These are phyloP conservation scores for Beauveria brongniartii DNA, from an alignment of 2,329 filamentous ascomycete species.

Conservation along the genomic window DNA sequence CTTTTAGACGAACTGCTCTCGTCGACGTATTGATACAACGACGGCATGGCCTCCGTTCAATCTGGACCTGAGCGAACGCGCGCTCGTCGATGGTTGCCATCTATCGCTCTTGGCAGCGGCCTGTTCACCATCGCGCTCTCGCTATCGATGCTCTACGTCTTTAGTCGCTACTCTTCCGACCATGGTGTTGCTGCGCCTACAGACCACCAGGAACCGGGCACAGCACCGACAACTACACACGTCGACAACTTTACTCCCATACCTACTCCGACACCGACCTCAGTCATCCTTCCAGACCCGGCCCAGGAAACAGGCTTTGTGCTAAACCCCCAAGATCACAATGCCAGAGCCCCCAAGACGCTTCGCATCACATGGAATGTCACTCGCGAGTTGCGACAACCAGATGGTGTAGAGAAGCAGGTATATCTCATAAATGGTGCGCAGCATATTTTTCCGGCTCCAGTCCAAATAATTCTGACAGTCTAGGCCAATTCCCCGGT, in stretches of 20 bases:
- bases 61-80: background rate
- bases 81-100: background rate
- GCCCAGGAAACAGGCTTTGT: constrained; percentile 10
- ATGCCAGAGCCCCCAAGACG: constrained; percentile 25
- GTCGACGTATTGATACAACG: background rate
- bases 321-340: constrained; percentile 35
- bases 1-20: background rate
- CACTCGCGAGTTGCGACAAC: constrained; percentile 27
- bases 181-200: background rate
- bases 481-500: constrained; percentile 33
- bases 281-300: background rate
- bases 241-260: constrained; percentile 2
- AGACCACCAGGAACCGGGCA: background rate
- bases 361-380: constrained; percentile 30
- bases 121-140: background rate
- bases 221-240: background rate
- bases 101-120: background rate
- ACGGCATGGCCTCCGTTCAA: background rate
- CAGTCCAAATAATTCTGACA: constrained; percentile 16
- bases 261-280: background rate
- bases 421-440: constrained; percentile 42
- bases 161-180: background rate
- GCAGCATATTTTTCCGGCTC: background rate
- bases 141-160: constrained; percentile 2
- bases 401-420: constrained; percentile 42